phyloP scores from a whole-genome alignment of 306 rosid genomes.

The Cicer chorassanicum region DNA sequence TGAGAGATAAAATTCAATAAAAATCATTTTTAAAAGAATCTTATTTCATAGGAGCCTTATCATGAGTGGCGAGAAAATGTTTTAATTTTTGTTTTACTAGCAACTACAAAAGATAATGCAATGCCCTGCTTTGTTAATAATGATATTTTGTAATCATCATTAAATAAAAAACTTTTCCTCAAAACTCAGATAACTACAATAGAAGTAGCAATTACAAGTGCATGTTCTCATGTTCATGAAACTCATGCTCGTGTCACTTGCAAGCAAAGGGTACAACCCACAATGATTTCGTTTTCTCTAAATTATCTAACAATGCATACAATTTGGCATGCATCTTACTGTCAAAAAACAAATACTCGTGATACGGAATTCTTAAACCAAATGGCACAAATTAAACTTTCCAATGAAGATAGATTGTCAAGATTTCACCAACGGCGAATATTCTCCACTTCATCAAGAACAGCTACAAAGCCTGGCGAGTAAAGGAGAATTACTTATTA shows the following conservation, averaged over 20 bases:
- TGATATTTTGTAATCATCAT: background rate
- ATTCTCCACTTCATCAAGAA: background rate
- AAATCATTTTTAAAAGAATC: no score
- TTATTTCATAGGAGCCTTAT: no score
- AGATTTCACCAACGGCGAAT: slow-evolving; percentile 7
- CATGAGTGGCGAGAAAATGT: no score
- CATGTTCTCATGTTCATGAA: background rate
- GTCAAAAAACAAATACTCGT: slow-evolving; percentile 22
- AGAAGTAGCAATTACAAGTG: slow-evolving; percentile 6
- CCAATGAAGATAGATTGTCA: slow-evolving; percentile 6
- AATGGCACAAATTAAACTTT: slow-evolving; percentile 32
- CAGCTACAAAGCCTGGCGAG: slow-evolving; percentile 9
- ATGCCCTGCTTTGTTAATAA: background rate
- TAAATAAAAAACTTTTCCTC: background rate
- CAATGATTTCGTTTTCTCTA: background rate
- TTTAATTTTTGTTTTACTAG: background rate
- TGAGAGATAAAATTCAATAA: no score
- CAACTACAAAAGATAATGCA: background rate
- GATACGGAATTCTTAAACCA: background rate
- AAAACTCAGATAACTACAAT: background rate
- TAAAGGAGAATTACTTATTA: slow-evolving; percentile 1
- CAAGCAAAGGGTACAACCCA: slow-evolving; percentile 11
- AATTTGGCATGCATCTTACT: slow-evolving; percentile 5
- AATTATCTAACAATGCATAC: background rate
- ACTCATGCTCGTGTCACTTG: background rate